Conservation (phyloP, 495 filamentous ascomycete genomes). For the Cairneyella variabilis region DNA sequence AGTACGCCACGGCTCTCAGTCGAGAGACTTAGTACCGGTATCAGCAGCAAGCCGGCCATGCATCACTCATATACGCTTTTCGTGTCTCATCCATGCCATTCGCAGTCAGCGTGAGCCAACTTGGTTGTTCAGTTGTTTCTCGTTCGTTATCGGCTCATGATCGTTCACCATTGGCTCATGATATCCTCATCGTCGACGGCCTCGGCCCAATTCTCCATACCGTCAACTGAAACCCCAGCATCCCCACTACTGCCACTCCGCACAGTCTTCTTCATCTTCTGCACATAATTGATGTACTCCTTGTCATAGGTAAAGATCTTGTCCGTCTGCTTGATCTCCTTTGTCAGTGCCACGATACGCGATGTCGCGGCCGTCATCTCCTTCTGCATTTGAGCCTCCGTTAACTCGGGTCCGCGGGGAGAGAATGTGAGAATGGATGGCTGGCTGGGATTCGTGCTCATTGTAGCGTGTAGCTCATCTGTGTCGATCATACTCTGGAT, state of each 20-base stretch:
- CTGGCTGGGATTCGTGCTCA: slow-evolving; percentile 40
- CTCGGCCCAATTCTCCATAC: slow-evolving; percentile 28
- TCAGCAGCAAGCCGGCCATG: slow-evolving; percentile 7
- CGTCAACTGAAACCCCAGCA: slow-evolving; percentile 26
- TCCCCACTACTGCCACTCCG: slow-evolving; percentile 26
- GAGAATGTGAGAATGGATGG: slow-evolving; percentile 38
- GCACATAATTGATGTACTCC: slow-evolving; percentile 52
- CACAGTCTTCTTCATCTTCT: slow-evolving; percentile 40
- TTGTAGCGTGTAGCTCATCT: slow-evolving; percentile 49
- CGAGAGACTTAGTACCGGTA: slow-evolving; percentile 3
- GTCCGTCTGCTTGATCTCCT: slow-evolving; percentile 44
- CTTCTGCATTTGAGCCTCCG: slow-evolving; percentile 43
- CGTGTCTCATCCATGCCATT: too few relatives aligned
- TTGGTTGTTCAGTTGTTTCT: background rate
- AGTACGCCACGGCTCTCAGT: slow-evolving; percentile 12
- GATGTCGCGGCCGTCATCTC: slow-evolving; percentile 37
- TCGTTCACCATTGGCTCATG: slow-evolving; percentile 36
- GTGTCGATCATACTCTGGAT: slow-evolving; percentile 53
- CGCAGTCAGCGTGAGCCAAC: background rate
- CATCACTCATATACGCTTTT: slow-evolving; percentile 3
- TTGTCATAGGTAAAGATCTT: slow-evolving; percentile 53
- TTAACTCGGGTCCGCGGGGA: slow-evolving; percentile 27
- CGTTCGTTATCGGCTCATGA: too few relatives aligned
- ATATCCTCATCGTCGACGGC: slow-evolving; percentile 65
- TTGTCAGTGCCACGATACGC: slow-evolving; percentile 40